Evolutionary conservation across 345 rosid genomes (phyloP), one percentile per base, ranked within the genome.

Genomic region (Erodium maritimum): DNA sequence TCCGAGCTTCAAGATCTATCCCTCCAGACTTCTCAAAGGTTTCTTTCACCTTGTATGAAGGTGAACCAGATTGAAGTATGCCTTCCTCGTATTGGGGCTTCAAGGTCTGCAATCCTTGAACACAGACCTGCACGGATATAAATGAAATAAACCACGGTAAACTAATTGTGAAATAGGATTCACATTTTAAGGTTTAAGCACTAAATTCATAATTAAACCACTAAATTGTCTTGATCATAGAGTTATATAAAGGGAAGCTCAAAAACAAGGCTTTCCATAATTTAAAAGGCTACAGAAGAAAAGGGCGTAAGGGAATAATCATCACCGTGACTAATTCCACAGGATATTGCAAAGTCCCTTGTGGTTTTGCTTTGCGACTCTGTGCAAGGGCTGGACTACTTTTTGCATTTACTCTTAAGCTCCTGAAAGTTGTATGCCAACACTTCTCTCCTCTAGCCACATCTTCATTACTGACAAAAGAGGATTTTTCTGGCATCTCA

Each of bases 351-450:
- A 21, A 70, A 37, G 57, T 69, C 65, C 63, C 69, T 62, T 57
- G 50, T 56, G 69, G 63, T 17, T 72, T 78, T 71, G 56, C 85
- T 57, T 72, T 75, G 37, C 74, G 79, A 59, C 70, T 69, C 45
- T 54, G 71, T 53, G 60, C 60, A 21, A 65, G 57, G 67, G 77
- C 75, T n/a, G 71, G 62, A 33, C 62, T 25, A 59, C 72, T 78
- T 61, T 62, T 72, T 23, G 75, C 94, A 73, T 78, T 71, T 48
- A 87, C 76, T 53, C 66, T 72, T 68, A 89, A 76, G 67, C 77
- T 82, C 69, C 72, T 83, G 62, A 93, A 93, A 53, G 76, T 78
- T 1, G 83, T 73, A 77, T 93, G 99, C 97, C 97, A 93, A 58
- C 88, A 89, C 74, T 82, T 80, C 68, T 80, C 85, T 72, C 87